Conservation (phyloP, 169 alveolate species). For the Eimeria praecox region DNA sequence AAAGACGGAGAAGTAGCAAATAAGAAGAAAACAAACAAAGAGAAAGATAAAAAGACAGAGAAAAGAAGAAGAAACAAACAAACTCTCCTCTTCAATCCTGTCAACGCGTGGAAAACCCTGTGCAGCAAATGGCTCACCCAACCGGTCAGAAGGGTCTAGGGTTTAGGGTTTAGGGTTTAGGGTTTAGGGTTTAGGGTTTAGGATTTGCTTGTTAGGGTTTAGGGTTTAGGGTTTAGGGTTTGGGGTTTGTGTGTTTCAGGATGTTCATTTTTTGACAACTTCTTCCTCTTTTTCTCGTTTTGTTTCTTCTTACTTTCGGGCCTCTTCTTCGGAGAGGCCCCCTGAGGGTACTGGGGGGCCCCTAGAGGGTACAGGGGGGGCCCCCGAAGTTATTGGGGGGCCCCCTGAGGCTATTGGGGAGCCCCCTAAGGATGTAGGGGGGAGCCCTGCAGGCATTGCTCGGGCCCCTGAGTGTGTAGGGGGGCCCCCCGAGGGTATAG, state of each 20-base stretch:
- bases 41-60: not conserved
- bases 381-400: conserved; percentile 15
- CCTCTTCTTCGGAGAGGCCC: not conserved
- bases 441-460: too few relatives aligned
- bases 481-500: too few relatives aligned
- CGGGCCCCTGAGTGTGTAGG: not conserved
- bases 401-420: not conserved
- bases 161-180: not conserved
- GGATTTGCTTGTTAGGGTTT: not conserved
- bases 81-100: conserved; percentile 18
- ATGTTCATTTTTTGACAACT: not conserved
- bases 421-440: not conserved
- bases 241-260: not conserved
- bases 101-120: not conserved
- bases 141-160: not conserved
- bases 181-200: not conserved
- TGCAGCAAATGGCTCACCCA: not conserved
- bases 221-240: conserved; percentile 47
- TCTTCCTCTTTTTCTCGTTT: not conserved
- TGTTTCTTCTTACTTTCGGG: not conserved
- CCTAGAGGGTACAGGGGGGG: not conserved
- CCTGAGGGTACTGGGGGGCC: conserved; percentile 13
- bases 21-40: not conserved
- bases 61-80: not conserved
- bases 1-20: not conserved